phyloP scores from a whole-genome alignment of 495 filamentous ascomycete species.

The Cercophora scortea region DNA sequence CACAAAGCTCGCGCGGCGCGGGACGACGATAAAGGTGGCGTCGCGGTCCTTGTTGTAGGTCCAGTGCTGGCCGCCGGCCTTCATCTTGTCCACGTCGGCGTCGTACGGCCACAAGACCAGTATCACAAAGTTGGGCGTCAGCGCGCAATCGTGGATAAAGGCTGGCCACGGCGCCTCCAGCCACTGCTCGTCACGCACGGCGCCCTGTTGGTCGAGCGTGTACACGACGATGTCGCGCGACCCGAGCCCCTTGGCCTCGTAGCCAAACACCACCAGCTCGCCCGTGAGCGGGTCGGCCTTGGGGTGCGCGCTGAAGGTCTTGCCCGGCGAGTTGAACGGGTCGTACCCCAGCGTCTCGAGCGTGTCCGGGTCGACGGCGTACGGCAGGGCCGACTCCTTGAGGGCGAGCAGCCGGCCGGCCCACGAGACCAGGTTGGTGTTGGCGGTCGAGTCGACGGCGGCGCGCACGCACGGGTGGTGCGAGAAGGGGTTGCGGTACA shows the following conservation, averaged over 20 bases:
- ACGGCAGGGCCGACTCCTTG: constrained; percentile 3
- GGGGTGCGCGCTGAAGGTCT: neutral
- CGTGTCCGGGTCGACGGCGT: constrained; percentile 1
- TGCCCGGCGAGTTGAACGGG: neutral
- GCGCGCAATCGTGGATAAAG: constrained; percentile 5
- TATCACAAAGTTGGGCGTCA: constrained; percentile 2
- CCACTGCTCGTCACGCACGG: neutral
- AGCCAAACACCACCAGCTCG: neutral
- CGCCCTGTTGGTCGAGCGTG: neutral
- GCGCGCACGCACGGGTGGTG: neutral
- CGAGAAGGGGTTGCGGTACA: neutral
- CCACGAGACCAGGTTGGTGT: neutral
- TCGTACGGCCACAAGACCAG: constrained; percentile 2
- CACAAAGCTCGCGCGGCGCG: neutral
- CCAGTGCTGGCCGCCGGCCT: constrained; percentile 3
- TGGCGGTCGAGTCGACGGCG: neutral
- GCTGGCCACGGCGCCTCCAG: neutral
- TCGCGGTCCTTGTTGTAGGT: neutral
- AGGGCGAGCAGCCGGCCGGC: neutral
- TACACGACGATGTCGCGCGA: neutral
- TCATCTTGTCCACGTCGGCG: neutral
- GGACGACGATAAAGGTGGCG: constrained; percentile 3
- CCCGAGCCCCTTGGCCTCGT: neutral
- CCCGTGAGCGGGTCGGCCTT: neutral
- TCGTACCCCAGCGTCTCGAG: neutral